These are phyloP conservation scores for Alopecurus myosuroides DNA, from an alignment of 176 grass and related monocot genomes.

Conservation along the genomic window DNA sequence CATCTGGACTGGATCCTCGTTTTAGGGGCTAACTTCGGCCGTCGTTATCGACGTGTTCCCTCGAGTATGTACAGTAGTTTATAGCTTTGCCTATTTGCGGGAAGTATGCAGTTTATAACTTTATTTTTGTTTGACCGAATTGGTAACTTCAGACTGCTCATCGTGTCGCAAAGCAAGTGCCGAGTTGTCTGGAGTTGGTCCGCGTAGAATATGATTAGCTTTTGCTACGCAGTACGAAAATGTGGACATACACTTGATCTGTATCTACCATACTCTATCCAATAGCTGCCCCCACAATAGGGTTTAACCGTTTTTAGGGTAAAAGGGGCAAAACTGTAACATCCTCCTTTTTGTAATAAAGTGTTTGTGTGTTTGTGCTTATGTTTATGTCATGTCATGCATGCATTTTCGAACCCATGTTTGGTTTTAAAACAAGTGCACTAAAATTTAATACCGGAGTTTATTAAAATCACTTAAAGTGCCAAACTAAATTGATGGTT, in stretches of 20 bases:
- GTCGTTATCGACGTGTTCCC: not conserved
- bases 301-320: no score
- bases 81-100: not conserved
- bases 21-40: not conserved
- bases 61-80: not conserved
- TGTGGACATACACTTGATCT: not conserved
- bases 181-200: not conserved
- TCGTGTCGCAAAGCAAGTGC: not conserved
- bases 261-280: no score
- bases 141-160: not conserved
- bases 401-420: no score
- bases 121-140: not conserved
- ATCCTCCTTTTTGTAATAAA: no score
- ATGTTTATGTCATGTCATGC: no score
- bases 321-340: no score
- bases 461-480: no score
- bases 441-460: no score
- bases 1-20: not conserved
- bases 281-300: no score
- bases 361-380: no score
- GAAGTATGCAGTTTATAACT: not conserved
- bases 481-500: no score
- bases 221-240: not conserved
- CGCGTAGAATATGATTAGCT: not conserved
- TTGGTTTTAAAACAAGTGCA: no score